These are phyloP conservation scores for Tricladium varicosporioides DNA, from an alignment of 2,329 filamentous ascomycete genomes.

Conservation along the genomic window DNA sequence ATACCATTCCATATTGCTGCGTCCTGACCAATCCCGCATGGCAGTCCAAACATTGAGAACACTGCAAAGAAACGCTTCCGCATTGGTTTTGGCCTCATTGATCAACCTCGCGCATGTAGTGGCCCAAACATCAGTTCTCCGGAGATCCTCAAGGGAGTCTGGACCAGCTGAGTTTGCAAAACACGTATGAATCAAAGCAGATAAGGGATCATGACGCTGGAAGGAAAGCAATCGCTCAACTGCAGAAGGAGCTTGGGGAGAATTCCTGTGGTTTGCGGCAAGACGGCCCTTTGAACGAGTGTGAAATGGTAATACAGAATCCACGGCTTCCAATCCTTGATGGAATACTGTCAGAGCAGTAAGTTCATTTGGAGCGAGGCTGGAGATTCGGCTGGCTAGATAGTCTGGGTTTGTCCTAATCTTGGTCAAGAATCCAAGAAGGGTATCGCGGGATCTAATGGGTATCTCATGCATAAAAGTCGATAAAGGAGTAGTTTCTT, in stretches of 20 bases:
- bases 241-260: constrained; percentile 53
- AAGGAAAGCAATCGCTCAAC: constrained; percentile 86
- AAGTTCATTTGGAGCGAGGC: constrained; percentile 73
- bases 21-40: constrained; percentile 87
- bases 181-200: constrained; percentile 80
- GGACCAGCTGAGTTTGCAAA: constrained; percentile 84
- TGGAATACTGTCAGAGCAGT: constrained; percentile 75
- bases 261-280: constrained; percentile 46
- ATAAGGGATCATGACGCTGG: constrained; percentile 82
- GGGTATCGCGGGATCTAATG: constrained; percentile 67
- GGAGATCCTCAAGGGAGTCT: constrained; percentile 75
- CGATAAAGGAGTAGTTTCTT: constrained; percentile 43
- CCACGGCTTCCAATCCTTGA: constrained; percentile 74
- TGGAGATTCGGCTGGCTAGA: constrained; percentile 76
- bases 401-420: constrained; percentile 87
- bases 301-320: constrained; percentile 77
- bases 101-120: constrained; percentile 82
- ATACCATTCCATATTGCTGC: constrained; percentile 87
- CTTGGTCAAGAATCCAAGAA: constrained; percentile 77
- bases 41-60: constrained; percentile 85
- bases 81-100: constrained; percentile 69
- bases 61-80: constrained; percentile 77
- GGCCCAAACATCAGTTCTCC: constrained; percentile 84
- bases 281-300: constrained; percentile 43
- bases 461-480: constrained; percentile 74